phyloP scores from a whole-genome alignment of 1,284 basidiomycete genomes.

The Naganishia albida region DNA sequence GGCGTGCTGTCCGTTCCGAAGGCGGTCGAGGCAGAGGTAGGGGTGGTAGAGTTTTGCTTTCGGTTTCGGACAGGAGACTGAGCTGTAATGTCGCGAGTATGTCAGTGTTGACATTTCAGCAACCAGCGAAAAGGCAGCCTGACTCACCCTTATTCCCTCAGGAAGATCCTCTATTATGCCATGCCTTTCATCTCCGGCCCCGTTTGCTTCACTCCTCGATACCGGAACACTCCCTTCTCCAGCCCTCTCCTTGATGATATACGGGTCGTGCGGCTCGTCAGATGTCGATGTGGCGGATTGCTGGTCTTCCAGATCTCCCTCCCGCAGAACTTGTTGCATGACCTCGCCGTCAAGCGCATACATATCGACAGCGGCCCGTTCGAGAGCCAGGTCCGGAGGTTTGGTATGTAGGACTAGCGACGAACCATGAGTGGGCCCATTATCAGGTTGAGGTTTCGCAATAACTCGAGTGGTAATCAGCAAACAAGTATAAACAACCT shows the following conservation, averaged over 20 bases:
- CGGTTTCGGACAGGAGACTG: not conserved
- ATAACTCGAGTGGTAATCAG: too few relatives aligned
- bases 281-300: not conserved
- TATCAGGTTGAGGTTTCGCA: too few relatives aligned
- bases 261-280: not conserved
- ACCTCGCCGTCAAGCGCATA: slow-evolving; percentile 22
- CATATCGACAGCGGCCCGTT: not conserved
- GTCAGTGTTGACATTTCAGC: not conserved
- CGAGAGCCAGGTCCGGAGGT: too few relatives aligned
- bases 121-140: not conserved
- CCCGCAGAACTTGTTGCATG: slow-evolving; percentile 11
- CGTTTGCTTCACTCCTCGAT: not conserved
- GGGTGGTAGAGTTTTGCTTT: slow-evolving; percentile 1
- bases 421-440: too few relatives aligned
- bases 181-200: not conserved
- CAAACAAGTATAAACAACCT: too few relatives aligned
- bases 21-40: not conserved
- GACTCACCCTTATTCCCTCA: slow-evolving; percentile 6
- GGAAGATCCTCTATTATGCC: not conserved
- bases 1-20: not conserved
- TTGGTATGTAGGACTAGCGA: too few relatives aligned
- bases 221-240: not conserved
- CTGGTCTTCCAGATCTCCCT: not conserved
- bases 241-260: not conserved
- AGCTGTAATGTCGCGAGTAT: not conserved